phyloP scores from a whole-genome alignment of 352 stramenopile genomes.

The Pythium phragmiticola region DNA sequence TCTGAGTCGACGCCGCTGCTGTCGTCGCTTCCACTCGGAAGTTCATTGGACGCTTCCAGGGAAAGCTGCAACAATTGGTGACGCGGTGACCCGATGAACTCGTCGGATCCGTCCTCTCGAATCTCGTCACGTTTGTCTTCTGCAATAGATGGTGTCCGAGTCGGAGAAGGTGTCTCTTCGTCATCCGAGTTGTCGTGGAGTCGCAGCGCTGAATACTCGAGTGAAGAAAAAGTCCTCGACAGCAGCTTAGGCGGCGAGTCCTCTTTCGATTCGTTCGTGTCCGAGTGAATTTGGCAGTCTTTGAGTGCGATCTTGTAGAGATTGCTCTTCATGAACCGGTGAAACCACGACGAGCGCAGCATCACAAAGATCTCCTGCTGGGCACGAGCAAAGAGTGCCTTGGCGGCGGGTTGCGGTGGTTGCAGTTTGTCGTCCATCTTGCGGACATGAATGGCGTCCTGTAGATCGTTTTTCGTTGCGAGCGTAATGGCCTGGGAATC shows the following conservation, averaged over 20 bases:
- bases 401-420: slow-evolving; percentile 40
- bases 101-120: slow-evolving; percentile 6
- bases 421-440: slow-evolving; percentile 46
- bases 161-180: slow-evolving; percentile 1
- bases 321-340: slow-evolving; percentile 83
- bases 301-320: slow-evolving; percentile 79
- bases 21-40: slow-evolving; percentile 25
- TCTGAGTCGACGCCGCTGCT: slow-evolving; percentile 44
- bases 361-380: slow-evolving; percentile 85
- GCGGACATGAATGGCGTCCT: slow-evolving; percentile 42
- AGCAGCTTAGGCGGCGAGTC: slow-evolving; percentile 70
- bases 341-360: slow-evolving; percentile 77
- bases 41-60: slow-evolving; percentile 14
- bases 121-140: slow-evolving; percentile 30
- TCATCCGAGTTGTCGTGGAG: slow-evolving; percentile 6
- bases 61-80: neutral
- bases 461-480: slow-evolving; percentile 69
- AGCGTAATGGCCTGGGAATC: slow-evolving; percentile 79
- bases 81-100: neutral
- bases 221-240: slow-evolving; percentile 53
- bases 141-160: slow-evolving; percentile 9
- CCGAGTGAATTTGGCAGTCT: slow-evolving; percentile 65
- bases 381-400: slow-evolving; percentile 54
- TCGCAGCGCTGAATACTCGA: slow-evolving; percentile 30
- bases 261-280: slow-evolving; percentile 55